Percentiles rank a stretch among this genome's conserved stretches.
These are phyloP conservation scores for Erodium chrysanthum DNA, from an alignment of 441 rosid genomes.

Conservation along the genomic window DNA sequence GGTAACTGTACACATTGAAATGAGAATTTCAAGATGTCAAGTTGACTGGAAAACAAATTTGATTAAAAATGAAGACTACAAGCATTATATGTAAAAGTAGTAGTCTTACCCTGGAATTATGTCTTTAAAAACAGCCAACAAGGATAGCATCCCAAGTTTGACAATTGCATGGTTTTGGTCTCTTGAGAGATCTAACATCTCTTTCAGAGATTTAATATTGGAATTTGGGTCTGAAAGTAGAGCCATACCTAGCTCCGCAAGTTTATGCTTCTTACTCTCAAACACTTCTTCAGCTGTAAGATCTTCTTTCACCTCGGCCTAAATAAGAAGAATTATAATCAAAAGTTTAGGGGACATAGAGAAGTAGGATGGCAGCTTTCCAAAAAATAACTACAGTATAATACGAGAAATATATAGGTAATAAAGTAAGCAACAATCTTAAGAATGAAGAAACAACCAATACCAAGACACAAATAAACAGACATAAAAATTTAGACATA, in stretches of 20 bases:
- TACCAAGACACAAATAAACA: no score
- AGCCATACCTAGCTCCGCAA: conserved; percentile 71
- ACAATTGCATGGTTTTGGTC: conserved; percentile 51
- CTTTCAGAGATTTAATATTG: conserved; percentile 61
- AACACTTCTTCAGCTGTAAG: conserved; percentile 66
- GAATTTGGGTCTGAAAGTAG: conserved; percentile 74
- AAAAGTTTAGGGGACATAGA: not conserved
- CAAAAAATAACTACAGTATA: not conserved
- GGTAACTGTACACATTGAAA: conserved; percentile 45
- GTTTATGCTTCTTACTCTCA: conserved; percentile 52
- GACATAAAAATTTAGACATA: no score
- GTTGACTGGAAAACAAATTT: not conserved
- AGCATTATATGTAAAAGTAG: conserved; percentile 13
- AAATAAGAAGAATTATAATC: conserved; percentile 14
- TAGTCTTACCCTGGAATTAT: conserved; percentile 74
- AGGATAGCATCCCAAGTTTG: conserved; percentile 62
- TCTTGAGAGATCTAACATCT: conserved; percentile 52
- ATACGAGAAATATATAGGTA: not conserved
- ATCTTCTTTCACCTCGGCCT: conserved; percentile 89
- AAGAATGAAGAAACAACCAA: no score
- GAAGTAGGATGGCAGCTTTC: not conserved
- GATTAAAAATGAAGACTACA: conserved; percentile 11
- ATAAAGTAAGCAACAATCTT: not conserved
- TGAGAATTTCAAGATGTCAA: not conserved
- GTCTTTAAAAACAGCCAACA: conserved; percentile 85